Conservation (phyloP, 2,329 filamentous ascomycete species). For the Pseudocercospora macadamiae region DNA sequence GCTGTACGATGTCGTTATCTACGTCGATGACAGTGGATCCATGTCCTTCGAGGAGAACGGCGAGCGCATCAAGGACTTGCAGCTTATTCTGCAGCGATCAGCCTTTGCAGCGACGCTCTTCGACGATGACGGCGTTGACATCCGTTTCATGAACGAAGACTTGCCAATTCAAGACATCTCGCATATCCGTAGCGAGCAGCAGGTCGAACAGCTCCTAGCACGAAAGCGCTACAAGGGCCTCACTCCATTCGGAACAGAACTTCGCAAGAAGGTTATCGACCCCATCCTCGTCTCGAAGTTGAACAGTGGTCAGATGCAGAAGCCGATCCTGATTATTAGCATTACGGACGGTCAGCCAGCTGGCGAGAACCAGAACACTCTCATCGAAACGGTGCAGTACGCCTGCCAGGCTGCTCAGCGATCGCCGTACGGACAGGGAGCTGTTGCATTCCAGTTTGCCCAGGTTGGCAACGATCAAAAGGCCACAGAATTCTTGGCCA, state of each 20-base stretch:
- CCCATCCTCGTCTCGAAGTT: constrained; percentile 60
- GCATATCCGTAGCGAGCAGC: constrained; percentile 59
- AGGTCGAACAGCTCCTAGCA: constrained; percentile 61
- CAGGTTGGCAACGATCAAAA: constrained; percentile 69
- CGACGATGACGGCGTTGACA: constrained; percentile 67
- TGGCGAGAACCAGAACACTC: constrained; percentile 60
- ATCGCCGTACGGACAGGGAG: constrained; percentile 56
- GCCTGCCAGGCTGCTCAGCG: constrained; percentile 56
- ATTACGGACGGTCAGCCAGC: constrained; percentile 70
- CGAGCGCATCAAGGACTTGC: constrained; percentile 67
- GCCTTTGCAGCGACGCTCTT: constrained; percentile 69
- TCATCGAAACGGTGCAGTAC: constrained; percentile 61
- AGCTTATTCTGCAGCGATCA: constrained; percentile 65
- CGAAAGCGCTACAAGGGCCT: constrained; percentile 66
- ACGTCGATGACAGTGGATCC: constrained; percentile 70
- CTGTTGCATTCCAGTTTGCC: constrained; percentile 69
- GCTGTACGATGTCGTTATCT: constrained; percentile 65
- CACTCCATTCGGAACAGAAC: constrained; percentile 66
- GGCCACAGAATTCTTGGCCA: constrained; percentile 65
- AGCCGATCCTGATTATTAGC: constrained; percentile 67
- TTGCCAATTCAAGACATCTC: constrained; percentile 52
- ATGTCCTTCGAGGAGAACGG: constrained; percentile 71
- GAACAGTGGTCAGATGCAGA: constrained; percentile 57
- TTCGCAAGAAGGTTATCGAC: constrained; percentile 66
- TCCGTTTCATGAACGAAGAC: constrained; percentile 72